Conservation (phyloP, 129 eudicot genomes). For the Saussurea involucrata region DNA sequence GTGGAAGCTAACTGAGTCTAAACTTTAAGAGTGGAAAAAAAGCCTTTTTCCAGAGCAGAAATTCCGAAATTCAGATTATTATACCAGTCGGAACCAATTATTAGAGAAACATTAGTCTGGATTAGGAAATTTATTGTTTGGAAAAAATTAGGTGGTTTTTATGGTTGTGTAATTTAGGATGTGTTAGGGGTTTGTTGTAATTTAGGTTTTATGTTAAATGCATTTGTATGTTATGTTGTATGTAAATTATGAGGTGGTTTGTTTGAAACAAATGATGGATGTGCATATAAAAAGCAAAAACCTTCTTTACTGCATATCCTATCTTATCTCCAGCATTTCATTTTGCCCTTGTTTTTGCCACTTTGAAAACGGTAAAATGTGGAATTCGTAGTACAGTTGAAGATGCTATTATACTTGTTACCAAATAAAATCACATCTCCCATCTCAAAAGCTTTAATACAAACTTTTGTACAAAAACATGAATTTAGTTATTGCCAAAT, state of each 20-base stretch:
- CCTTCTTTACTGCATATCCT: no score
- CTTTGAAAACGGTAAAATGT: no score
- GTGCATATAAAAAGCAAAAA: not conserved
- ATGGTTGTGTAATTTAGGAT: not conserved
- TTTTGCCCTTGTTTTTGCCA: no score
- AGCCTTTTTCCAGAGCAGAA: not conserved
- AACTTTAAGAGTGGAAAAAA: not conserved
- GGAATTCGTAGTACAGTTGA: no score
- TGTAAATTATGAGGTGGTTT: not conserved
- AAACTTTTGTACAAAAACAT: not conserved
- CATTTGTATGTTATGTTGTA: conserved; percentile 15
- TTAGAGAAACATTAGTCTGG: not conserved
- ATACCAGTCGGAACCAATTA: conserved; percentile 5
- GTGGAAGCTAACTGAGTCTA: conserved; percentile 50
- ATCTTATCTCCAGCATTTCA: no score
- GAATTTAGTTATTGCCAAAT: not conserved
- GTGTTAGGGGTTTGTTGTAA: conserved; percentile 25
- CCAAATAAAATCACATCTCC: not conserved
- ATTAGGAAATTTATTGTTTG: conserved; percentile 10
- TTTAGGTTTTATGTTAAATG: conserved; percentile 20
- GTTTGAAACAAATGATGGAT: not conserved
- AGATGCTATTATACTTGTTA: no score
- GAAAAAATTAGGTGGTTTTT: not conserved
- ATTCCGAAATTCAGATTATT: conserved; percentile 10
- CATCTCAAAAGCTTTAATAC: not conserved